Percentiles rank a stretch among this genome's conserved stretches.
These are phyloP conservation scores for Geoglossum glabrum DNA, from an alignment of 495 filamentous ascomycete species.

Conservation along the genomic window DNA sequence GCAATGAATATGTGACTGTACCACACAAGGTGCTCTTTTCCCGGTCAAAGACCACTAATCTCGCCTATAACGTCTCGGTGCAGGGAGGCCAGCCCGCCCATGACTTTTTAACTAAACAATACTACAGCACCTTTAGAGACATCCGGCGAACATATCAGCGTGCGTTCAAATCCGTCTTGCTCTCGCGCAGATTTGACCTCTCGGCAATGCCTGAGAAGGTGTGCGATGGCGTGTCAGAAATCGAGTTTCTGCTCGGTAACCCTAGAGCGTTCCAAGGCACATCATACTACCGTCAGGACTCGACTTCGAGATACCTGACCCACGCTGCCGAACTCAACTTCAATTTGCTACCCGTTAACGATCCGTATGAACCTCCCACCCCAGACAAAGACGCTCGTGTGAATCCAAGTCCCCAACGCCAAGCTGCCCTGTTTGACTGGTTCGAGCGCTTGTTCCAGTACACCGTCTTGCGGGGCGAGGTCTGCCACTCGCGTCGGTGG, in stretches of 20 bases:
- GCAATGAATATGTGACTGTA: background rate
- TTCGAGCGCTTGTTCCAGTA: background rate
- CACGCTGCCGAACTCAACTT: background rate
- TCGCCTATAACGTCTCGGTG: too few relatives aligned
- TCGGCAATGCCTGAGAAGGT: background rate
- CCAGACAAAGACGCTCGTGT: background rate
- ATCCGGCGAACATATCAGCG: background rate
- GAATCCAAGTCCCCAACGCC: background rate
- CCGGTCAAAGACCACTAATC: background rate
- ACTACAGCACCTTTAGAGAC: background rate
- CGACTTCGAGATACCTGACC: background rate
- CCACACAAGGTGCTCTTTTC: background rate
- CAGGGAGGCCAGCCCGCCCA: too few relatives aligned
- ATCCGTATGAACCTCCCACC: background rate
- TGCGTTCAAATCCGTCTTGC: background rate
- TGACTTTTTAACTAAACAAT: background rate
- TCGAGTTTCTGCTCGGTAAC: background rate
- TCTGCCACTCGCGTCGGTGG: background rate
- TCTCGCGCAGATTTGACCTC: background rate
- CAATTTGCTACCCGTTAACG: background rate
- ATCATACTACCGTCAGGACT: background rate
- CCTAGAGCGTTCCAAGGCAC: background rate
- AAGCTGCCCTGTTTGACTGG: background rate
- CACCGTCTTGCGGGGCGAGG: background rate
- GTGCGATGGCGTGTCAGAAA: background rate